Evolutionary conservation across 2,329 filamentous ascomycete genomes (phyloP).

Genomic region (Erysiphe pisi): DNA sequence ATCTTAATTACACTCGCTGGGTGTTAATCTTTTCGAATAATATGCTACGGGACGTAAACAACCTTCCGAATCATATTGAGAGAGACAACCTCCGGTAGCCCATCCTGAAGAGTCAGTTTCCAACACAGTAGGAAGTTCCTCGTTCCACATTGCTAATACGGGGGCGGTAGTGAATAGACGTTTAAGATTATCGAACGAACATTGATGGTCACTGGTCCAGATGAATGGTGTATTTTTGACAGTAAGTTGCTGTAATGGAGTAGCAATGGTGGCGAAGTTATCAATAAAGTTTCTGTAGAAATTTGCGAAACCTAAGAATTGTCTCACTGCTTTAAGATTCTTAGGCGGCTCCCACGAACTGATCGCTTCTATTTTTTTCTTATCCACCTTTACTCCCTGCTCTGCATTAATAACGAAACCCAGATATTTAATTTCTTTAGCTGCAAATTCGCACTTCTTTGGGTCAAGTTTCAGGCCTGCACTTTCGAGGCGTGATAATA

Average conservation of each 20-base stretch:
- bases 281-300: slow-evolving; percentile 2
- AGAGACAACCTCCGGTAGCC: neutral
- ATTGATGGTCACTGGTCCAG: neutral
- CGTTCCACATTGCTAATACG: neutral
- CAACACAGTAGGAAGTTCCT: neutral
- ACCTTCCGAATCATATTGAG: neutral
- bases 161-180: neutral
- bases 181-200: neutral
- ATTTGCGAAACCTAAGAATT: slow-evolving; percentile 9
- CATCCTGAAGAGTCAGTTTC: neutral
- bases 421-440: neutral
- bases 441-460: slow-evolving; percentile 19
- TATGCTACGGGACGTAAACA: neutral
- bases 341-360: neutral
- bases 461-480: neutral
- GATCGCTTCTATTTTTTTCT: no score
- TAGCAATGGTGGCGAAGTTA: neutral
- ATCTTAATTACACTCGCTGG: neutral
- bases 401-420: no score
- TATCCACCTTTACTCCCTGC: no score
- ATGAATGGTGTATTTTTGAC: neutral
- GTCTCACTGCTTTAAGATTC: neutral
- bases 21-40: neutral
- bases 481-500: neutral
- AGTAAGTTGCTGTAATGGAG: neutral